phyloP scores from a whole-genome alignment of 768 basidiomycete genomes.

The Phanerodontia chrysosporium region DNA sequence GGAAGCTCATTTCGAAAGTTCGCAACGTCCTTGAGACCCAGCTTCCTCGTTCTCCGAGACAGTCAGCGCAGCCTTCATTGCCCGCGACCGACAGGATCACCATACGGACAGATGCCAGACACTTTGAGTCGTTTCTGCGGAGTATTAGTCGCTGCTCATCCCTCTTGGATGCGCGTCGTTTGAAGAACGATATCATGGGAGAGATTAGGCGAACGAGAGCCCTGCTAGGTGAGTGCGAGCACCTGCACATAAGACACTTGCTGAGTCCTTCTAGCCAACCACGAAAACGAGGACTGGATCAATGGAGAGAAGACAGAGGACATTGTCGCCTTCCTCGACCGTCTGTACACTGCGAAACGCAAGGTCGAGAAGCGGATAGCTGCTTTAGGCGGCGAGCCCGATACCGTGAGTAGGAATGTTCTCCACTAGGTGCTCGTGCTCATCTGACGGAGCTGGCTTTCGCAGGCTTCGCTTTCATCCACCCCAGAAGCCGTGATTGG shows the following conservation, averaged over 20 bases:
- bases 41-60: slow-evolving; percentile 50
- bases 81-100: slow-evolving; percentile 69
- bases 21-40: slow-evolving; percentile 81
- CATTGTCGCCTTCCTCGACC: slow-evolving; percentile 80
- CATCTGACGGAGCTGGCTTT: no score
- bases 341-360: slow-evolving; percentile 85
- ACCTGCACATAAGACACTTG: neutral
- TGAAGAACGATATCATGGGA: slow-evolving; percentile 90
- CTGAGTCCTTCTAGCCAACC: slow-evolving; percentile 50
- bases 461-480: neutral
- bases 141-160: slow-evolving; percentile 81
- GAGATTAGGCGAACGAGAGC: slow-evolving; percentile 82
- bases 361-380: slow-evolving; percentile 84
- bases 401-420: slow-evolving; percentile 42
- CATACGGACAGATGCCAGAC: slow-evolving; percentile 70
- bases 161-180: slow-evolving; percentile 79
- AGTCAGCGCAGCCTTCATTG: slow-evolving; percentile 35
- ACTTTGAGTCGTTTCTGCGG: slow-evolving; percentile 88
- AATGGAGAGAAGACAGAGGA: slow-evolving; percentile 82
- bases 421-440: no score
- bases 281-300: slow-evolving; percentile 87
- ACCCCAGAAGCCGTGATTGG: slow-evolving; percentile 38
- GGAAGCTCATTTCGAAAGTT: slow-evolving; percentile 84
- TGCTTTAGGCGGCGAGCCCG: slow-evolving; percentile 68
- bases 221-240: slow-evolving; percentile 48